Evolutionary conservation across 73 alveolate species (phyloP).

Genomic region (Tetrahymena malaccensis): DNA sequence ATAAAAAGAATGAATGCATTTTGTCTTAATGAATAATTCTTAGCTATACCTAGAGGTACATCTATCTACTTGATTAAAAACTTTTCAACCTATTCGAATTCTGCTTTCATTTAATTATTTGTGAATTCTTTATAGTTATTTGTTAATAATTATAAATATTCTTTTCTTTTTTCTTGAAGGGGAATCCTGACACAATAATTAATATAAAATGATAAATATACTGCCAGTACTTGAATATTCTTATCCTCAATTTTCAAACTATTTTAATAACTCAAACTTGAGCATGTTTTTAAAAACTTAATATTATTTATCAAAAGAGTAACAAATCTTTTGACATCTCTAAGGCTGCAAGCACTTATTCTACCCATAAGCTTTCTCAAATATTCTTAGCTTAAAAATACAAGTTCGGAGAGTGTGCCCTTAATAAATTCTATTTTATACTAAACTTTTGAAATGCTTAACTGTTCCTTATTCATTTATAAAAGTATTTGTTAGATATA

Average conservation of each 20-base stretch:
- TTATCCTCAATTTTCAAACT: slow-evolving; percentile 14
- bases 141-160: background rate
- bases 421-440: background rate
- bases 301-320: slow-evolving; percentile 41
- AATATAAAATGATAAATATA: background rate
- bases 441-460: background rate
- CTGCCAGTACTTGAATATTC: background rate
- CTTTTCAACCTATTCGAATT: slow-evolving; percentile 23
- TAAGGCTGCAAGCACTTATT: slow-evolving; percentile 53
- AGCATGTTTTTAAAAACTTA: background rate
- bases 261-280: slow-evolving; percentile 6
- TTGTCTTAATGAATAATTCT: slow-evolving; percentile 47
- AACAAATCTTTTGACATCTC: slow-evolving; percentile 66
- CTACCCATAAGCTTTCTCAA: slow-evolving; percentile 36
- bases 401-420: background rate
- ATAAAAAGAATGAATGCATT: slow-evolving; percentile 53
- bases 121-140: background rate
- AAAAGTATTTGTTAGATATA: slow-evolving; percentile 47
- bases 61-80: slow-evolving; percentile 32
- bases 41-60: slow-evolving; percentile 56
- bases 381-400: slow-evolving; percentile 39
- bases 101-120: background rate
- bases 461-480: background rate
- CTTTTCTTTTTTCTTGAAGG: background rate
- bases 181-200: slow-evolving; percentile 1